Base-by-base conservation (phyloP, 177 flowering plant genomes). In the Vitis hybrid region DNA sequence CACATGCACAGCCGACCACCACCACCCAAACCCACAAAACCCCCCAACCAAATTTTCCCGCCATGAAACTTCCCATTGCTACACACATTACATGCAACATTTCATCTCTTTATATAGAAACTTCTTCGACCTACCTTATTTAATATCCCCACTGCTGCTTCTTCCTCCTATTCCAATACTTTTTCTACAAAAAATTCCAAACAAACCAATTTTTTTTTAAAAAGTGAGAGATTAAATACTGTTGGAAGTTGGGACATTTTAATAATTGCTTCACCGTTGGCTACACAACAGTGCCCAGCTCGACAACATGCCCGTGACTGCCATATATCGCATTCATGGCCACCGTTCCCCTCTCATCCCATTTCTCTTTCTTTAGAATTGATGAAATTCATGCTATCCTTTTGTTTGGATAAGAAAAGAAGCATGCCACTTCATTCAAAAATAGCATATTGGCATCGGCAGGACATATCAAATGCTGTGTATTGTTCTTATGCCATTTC, bases 201-300 rank as follows among this genome's bases (percentile, higher is more conserved):
- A 26, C 30, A 26, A 26, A 26, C 30, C 30, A 26, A 0, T 3
- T 3, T 17, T 17, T 17, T 17, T 17, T 17, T 17, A 17, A 17
- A 17, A 17, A 17, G 17, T 17, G 17, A 17, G 34, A 11, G 34
- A 30, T 34, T 21, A 7, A 13, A 39, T 5, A 39, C 6, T 1
- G 75, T 60, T 73, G 66, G 71, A 17, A 19, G 75, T 67, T 73
- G 71, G 71, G 45, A 7, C n/a, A 1, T 9, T 0, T 13, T 2
- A 12, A 14, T 60, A 30, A 60, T 51, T 21, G 34, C 55, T n/a
- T 9, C 51, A 7, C 17, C 45, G 19, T 60, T 57, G 32, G 62
- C 70, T 57, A 56, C 56, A 39, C 51, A 66, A 8, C 23, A 58
- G 13, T 19, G 5, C 30, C 60, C 64, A 50, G 69, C 69, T 65